Base-by-base conservation (phyloP, 2,329 filamentous ascomycete species). In the Epichloe typhina region DNA sequence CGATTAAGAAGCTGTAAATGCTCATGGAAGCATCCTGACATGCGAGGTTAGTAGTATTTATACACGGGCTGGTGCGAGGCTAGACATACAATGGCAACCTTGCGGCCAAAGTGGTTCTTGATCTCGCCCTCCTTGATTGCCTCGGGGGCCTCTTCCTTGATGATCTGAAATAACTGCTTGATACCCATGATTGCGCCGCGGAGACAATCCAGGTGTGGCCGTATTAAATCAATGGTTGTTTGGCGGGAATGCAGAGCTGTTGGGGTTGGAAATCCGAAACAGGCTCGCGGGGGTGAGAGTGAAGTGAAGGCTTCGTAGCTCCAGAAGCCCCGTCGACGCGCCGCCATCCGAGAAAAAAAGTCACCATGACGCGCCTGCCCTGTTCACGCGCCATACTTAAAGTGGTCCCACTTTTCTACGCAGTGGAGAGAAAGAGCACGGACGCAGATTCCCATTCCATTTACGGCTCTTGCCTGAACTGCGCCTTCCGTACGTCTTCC, bases 1-100 rank as follows among this genome's bases (percentile, higher is more conserved):
- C 93, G 65, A 98, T 93, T 54, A 98, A 80, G 74, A 98, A 98
- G 69, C 88, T 95, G 77, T 98, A 98, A 63, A 98, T 90, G 70
- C 88, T 95, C 93, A 98, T 98, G 46, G 93, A 98, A 44, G 67
- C 67, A 62, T 70, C 67, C 67, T 69, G 41, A 23, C 15, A 43
- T 7, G 23, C 8, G 2, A 31, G 33, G 17, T 33, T 33, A 38
- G 40, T 7, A 38, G 46, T 5, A 13, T 23, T 41, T 19, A 4
- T 5, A 19, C 15, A 38, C 3, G 21, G 9, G 13, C 17, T 15
- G 21, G 11, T 36, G 7, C 46, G 35, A 11, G 11, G n/a, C 7
- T 21, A 19, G 23, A 45, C 87, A 65, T 74, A 95, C 90, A 69
- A 96, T 96, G 49, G 91, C 91, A 54, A 98, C 91, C 72, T 98